Base-by-base conservation (phyloP, 331 rosid species). In the Cucumis variabilis region DNA sequence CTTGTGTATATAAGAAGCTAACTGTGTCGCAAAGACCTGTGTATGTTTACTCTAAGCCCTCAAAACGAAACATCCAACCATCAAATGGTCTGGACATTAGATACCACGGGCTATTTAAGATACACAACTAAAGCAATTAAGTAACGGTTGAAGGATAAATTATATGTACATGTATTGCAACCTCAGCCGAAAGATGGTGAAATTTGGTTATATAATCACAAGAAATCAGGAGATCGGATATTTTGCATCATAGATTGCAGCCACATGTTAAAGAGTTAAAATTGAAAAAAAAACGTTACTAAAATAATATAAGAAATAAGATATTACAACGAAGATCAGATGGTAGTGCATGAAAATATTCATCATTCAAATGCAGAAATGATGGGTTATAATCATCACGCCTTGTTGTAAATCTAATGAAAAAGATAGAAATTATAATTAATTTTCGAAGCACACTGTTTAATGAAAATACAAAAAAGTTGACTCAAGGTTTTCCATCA, bases 141-240 rank as follows among this genome's bases (percentile, higher is more conserved):
- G 7, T 15, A 14, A 24, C 24, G 9, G 10, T 9, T 0, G 4
- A 3, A 13, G 5, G 7, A 15, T 12, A 68, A 5, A 9, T 7
- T 37, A 1, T 2, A 1, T 53, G 60, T 13, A 63, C 0, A 4
- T 3, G 1, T 33, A 70, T 66, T 86, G 96, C 94, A 94, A 93
- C 86, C 95, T 95, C 98, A 95, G 96, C 89, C 99, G 96, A 96
- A 95, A 96, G 99, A 96, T 96, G 99, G 98, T 93, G 98, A 92
- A 88, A 25, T 73, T 6, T 17, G 16, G 11, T 53, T 87, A 53
- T 50, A 84, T 95, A 92, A 94, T 96, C 99, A 96, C 58, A 86
- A 2, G 50, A 8, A 10, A 0, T 58, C 41, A 51, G 19, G 13
- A 33, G 6, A 2, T 6, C 69, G 16, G 46, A 60, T 5, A 86